phyloP scores from a whole-genome alignment of 805 yeast genomes.

The Metschnikowia kunwiensis region DNA sequence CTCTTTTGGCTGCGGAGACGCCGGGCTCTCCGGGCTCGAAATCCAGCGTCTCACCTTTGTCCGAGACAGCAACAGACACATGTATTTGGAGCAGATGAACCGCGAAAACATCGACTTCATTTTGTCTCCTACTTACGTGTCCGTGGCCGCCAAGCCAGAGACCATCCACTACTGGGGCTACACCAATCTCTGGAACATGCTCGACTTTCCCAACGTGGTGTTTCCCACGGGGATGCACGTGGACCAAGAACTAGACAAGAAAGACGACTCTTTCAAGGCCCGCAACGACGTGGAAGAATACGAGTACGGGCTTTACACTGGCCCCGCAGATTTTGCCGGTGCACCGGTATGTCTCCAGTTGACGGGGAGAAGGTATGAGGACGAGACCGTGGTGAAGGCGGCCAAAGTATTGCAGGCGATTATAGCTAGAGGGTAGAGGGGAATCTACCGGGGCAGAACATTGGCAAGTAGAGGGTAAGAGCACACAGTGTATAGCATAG shows the following conservation, averaged over 20 bases:
- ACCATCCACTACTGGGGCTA: constrained; percentile 20
- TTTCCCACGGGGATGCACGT: constrained; percentile 21
- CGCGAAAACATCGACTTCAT: constrained; percentile 14
- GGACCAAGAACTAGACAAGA: constrained; percentile 15
- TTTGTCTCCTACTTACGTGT: constrained; percentile 19
- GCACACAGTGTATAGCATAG: too few relatives aligned
- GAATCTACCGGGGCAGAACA: too few relatives aligned
- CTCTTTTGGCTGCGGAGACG: constrained; percentile 18
- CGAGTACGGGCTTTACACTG: constrained; percentile 21
- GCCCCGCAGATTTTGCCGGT: constrained; percentile 15
- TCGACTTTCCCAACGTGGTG: constrained; percentile 21
- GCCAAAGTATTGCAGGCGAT: constrained; percentile 18
- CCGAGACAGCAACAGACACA: constrained; percentile 15
- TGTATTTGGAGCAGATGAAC: constrained; percentile 15
- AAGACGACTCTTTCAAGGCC: constrained; percentile 13
- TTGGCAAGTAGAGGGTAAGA: too few relatives aligned
- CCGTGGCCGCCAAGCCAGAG: constrained; percentile 20
- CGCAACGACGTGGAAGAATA: constrained; percentile 19
- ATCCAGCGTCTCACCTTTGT: constrained; percentile 12
- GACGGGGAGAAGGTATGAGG: constrained; percentile 20
- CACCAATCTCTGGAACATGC: constrained; percentile 20
- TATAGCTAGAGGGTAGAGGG: constrained; percentile 7
- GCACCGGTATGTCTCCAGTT: constrained; percentile 21
- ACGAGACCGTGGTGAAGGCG: constrained; percentile 20
- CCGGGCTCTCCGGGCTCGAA: constrained; percentile 18